Conservation (phyloP, 2,329 filamentous ascomycete species). For the Trichoderma sp. region DNA sequence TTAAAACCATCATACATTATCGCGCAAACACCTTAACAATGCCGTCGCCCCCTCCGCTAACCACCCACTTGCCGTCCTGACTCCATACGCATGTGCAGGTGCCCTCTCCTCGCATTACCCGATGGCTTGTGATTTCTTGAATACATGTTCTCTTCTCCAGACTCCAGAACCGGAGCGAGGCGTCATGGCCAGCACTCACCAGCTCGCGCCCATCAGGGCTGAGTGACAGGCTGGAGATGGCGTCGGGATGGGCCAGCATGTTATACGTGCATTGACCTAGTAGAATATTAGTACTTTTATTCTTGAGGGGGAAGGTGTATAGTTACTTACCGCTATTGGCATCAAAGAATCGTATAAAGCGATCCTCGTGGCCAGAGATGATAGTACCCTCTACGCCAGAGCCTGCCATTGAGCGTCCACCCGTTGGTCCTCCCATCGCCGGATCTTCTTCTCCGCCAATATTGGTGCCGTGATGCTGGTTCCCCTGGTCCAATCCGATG, state of each 20-base stretch:
- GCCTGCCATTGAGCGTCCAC: conserved; percentile 63
- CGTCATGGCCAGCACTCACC: conserved; percentile 94
- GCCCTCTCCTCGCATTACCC: conserved; percentile 93
- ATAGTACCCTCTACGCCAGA: conserved; percentile 89
- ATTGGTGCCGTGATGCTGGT: conserved; percentile 54
- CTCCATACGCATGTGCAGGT: conserved; percentile 96
- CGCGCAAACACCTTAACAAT: conserved; percentile 88
- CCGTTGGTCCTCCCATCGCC: conserved; percentile 75
- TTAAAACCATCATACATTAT: conserved; percentile 35
- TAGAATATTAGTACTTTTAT: neutral
- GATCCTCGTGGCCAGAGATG: conserved; percentile 95
- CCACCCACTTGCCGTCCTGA: conserved; percentile 90
- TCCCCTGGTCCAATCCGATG: conserved; percentile 71
- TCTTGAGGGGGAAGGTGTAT: conserved; percentile 30
- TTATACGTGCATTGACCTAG: conserved; percentile 99
- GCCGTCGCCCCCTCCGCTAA: conserved; percentile 91
- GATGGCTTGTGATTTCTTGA: conserved; percentile 90
- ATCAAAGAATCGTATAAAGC: conserved; percentile 95
- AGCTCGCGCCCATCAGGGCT: conserved; percentile 93
- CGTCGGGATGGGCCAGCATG: conserved; percentile 93
- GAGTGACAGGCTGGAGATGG: conserved; percentile 87
- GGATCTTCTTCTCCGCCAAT: conserved; percentile 71
- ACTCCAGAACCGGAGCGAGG: conserved; percentile 94
- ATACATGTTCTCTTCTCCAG: conserved; percentile 93
- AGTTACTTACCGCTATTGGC: conserved; percentile 87